Base-by-base conservation (phyloP, 1,284 basidiomycete genomes). In the Naganishia sp. region DNA sequence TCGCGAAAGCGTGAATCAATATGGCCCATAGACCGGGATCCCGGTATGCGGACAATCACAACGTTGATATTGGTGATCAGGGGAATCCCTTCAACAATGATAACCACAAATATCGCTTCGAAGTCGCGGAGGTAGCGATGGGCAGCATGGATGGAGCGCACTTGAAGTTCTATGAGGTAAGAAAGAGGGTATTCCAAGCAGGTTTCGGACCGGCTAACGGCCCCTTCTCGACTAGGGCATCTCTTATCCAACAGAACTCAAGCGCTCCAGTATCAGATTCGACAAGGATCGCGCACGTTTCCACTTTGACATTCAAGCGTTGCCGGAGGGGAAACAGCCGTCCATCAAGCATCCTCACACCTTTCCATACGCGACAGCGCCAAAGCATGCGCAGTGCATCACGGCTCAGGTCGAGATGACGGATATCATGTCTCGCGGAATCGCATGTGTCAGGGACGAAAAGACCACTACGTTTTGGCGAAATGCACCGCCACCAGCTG, bases 391-490 rank as follows among this genome's bases (percentile, higher is more conserved):
- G 25, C 59, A 61, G 31, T 52, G 25, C 48, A 61, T 61, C 49
- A 25, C 49, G 23, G 59, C 59, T 11, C 59, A 61, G 50, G 59
- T 61, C 9, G 59, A 61, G 25, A 61, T 61, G 59, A 61, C 59
- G 15, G 59, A 61, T 25, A 50, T 61, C 48, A 61, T 61, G 59
- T 61, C 59, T 36, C 36, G 59, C 23, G 59, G 59, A 7, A 61
- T 61, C 36, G 59, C 59, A 15, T 61, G 59, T 9, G 48, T 61
- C 48, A 61, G 52, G 28, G 59, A 61, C 28, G 59, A 61, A 16
- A 49, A 52, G 59, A 52, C 59, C n/a, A 61, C 59, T 18, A 61
- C 59, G 18, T 52, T 61, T 18, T 61, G 59, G 59, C 59, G 59
- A 42, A 61, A 50, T 21, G 59, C 48, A 10, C 48, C 48, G 28